These are phyloP conservation scores for Penicillium vulpinum DNA, from an alignment of 2,329 filamentous ascomycete species.

Conservation along the genomic window DNA sequence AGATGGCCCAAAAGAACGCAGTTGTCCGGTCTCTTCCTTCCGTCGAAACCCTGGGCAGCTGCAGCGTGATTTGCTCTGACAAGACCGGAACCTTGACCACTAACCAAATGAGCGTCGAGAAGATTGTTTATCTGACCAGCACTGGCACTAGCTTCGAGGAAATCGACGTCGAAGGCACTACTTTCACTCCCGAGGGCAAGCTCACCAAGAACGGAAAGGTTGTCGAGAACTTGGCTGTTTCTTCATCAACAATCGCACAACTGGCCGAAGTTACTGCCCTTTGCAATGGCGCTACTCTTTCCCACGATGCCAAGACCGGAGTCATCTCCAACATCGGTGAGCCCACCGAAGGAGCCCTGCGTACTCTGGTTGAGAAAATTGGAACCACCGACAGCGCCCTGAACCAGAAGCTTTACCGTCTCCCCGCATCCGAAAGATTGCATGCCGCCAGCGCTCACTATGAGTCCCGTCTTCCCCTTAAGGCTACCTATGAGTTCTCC, in stretches of 20 bases:
- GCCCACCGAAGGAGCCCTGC: conserved; percentile 89
- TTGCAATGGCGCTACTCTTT: conserved; percentile 85
- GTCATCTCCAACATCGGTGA: conserved; percentile 84
- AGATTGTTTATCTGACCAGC: conserved; percentile 79
- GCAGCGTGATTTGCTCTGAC: conserved; percentile 98
- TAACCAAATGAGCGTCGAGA: conserved; percentile 98
- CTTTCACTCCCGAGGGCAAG: conserved; percentile 79
- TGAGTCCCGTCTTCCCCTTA: conserved; percentile 69
- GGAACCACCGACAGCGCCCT: conserved; percentile 70
- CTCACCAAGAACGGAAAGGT: conserved; percentile 69
- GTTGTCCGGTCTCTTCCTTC: conserved; percentile 95
- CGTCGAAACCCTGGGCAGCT: conserved; percentile 96
- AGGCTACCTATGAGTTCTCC: conserved; percentile 95
- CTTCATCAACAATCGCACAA: conserved; percentile 75
- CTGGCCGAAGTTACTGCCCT: conserved; percentile 70
- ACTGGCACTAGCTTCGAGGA: conserved; percentile 75
- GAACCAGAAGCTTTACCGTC: conserved; percentile 53
- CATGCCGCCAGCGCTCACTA: conserved; percentile 84
- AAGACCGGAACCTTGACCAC: conserved; percentile 98
- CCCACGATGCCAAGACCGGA: conserved; percentile 74
- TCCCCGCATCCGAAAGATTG: conserved; percentile 61
- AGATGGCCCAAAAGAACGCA: conserved; percentile 98
- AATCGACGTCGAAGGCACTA: conserved; percentile 87
- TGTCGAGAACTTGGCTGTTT: conserved; percentile 66
- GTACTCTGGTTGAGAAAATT: conserved; percentile 90